Percentiles rank a stretch among this genome's conserved stretches.
phyloP scores from a whole-genome alignment of 1,139 yeast genomes.

The Sugiyamaella xylanicola region DNA sequence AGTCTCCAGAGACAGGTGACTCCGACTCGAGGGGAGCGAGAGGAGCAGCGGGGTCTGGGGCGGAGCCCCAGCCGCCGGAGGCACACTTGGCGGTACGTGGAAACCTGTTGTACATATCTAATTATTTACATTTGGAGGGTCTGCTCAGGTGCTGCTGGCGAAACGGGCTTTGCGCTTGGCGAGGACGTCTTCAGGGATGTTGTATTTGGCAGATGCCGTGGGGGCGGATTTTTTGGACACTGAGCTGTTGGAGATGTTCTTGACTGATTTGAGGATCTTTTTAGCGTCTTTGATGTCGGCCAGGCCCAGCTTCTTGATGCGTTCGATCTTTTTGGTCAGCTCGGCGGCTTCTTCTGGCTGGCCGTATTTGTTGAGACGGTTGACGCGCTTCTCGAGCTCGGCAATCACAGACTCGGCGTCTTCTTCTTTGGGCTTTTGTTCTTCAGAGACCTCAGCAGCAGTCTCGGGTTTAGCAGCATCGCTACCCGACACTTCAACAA shows the following conservation, averaged over 20 bases:
- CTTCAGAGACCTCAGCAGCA: conserved; percentile 20
- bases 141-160: conserved; percentile 10
- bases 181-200: conserved; percentile 15
- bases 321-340: conserved; percentile 49
- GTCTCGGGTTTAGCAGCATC: conserved; percentile 18
- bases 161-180: conserved; percentile 14
- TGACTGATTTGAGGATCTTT: conserved; percentile 9
- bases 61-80: conserved; percentile 16
- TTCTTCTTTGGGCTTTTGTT: conserved; percentile 10
- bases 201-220: conserved; percentile 3
- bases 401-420: conserved; percentile 54
- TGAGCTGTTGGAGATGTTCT: conserved; percentile 1
- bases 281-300: conserved; percentile 41
- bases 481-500: too few species aligned
- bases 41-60: conserved; percentile 10
- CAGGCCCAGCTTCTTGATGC: conserved; percentile 85
- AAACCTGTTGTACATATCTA: neutral
- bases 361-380: conserved; percentile 78
- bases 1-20: neutral
- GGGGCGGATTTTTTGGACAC: conserved; percentile 6
- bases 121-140: neutral
- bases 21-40: conserved; percentile 2
- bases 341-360: conserved; percentile 54
- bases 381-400: conserved; percentile 65
- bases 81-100: neutral